A percentile compares a stretch with the other conserved stretches of the same genome.
These are phyloP conservation scores for Brassica carinata DNA, from an alignment of 345 rosid genomes.

Conservation along the genomic window DNA sequence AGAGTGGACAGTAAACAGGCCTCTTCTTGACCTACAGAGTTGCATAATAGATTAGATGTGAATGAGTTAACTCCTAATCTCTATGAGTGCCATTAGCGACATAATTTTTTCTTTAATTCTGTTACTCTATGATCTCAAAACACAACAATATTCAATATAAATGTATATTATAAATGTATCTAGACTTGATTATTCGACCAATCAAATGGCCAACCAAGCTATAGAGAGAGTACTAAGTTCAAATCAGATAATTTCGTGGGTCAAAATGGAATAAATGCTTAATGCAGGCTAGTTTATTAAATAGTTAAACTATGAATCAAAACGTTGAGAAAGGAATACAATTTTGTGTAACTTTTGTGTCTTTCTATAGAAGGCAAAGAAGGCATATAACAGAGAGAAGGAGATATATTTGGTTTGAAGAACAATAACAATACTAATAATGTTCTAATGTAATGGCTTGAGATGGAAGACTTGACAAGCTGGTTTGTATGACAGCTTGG, in stretches of 20 bases:
- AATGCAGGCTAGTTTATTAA: constrained; percentile 19
- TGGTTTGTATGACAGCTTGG: constrained; percentile 63
- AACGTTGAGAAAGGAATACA: constrained; percentile 20
- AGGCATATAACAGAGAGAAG: constrained; percentile 12
- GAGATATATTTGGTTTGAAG: constrained; percentile 20
- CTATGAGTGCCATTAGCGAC: neutral
- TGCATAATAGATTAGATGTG: neutral
- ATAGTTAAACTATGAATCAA: constrained; percentile 31
- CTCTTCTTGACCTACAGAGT: neutral
- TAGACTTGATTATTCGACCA: neutral
- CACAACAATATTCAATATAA: neutral
- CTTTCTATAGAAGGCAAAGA: constrained; percentile 29
- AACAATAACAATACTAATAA: neutral
- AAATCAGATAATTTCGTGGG: neutral
- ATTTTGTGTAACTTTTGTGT: constrained; percentile 9
- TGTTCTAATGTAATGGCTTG: constrained; percentile 46
- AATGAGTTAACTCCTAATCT: neutral
- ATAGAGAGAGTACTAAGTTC: neutral
- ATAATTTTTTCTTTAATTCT: neutral
- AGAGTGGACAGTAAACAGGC: neutral
- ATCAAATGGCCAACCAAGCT: neutral
- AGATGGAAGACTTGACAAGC: constrained; percentile 91
- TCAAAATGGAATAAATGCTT: neutral
- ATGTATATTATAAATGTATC: neutral
- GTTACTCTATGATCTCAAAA: neutral